A percentile compares a stretch with the other conserved stretches of the same genome.
phyloP scores from a whole-genome alignment of 768 basidiomycete species.

The Scleroderma citrinum region DNA sequence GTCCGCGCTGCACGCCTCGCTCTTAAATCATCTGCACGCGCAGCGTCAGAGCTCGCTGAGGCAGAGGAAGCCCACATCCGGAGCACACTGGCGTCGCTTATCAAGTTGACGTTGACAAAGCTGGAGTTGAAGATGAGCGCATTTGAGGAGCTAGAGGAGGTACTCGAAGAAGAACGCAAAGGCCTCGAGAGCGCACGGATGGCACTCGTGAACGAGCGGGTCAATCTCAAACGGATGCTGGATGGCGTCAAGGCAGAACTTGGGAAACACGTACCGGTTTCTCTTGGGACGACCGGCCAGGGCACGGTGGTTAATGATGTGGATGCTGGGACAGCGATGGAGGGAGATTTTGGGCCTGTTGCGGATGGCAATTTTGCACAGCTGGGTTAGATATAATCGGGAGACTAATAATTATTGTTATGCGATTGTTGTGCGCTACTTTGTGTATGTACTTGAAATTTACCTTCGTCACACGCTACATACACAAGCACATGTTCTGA shows the following conservation, averaged over 20 bases:
- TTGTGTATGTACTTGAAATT: constrained; percentile 1
- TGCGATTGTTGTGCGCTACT: constrained; percentile 9
- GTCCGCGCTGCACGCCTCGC: constrained; percentile 82
- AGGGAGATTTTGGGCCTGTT: constrained; percentile 51
- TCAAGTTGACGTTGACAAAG: constrained; percentile 81
- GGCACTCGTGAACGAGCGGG: constrained; percentile 73
- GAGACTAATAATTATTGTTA: constrained; percentile 23
- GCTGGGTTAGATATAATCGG: constrained; percentile 30
- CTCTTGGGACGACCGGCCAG: constrained; percentile 54
- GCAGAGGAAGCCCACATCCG: constrained; percentile 82
- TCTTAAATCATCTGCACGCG: constrained; percentile 82
- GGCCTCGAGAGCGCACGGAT: constrained; percentile 78
- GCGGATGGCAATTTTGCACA: constrained; percentile 50
- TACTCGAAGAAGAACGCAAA: constrained; percentile 86
- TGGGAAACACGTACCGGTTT: constrained; percentile 41
- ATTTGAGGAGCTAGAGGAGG: constrained; percentile 90
- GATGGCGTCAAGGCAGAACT: constrained; percentile 64
- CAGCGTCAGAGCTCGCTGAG: constrained; percentile 72
- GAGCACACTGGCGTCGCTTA: constrained; percentile 70
- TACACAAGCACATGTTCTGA: no score
- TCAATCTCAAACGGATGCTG: constrained; percentile 63
- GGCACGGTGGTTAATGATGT: constrained; percentile 55
- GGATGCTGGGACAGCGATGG: constrained; percentile 35
- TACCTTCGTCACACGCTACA: constrained; percentile 2
- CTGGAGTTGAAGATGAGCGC: constrained; percentile 92